phyloP scores from a whole-genome alignment of 2,329 filamentous ascomycete genomes.

The Pseudocercospora pini-densiflorae region DNA sequence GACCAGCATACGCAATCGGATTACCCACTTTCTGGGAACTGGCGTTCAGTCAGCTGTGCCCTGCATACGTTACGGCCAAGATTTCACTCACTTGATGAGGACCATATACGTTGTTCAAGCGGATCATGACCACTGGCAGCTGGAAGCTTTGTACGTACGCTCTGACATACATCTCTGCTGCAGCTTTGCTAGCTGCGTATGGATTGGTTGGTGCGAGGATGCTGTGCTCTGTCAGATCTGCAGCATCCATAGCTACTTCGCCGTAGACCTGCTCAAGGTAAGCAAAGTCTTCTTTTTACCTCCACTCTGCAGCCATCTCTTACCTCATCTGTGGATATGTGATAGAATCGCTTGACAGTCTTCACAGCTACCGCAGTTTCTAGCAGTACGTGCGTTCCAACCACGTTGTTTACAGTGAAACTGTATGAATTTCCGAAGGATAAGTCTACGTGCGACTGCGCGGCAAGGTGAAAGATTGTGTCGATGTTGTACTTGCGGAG shows the following conservation, averaged over 20 bases:
- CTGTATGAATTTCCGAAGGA: constrained; percentile 82
- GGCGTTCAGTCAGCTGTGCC: constrained; percentile 21
- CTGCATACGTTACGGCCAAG: not conserved
- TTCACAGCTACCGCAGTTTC: constrained; percentile 74
- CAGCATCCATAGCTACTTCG: constrained; percentile 73
- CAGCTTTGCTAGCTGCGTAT: constrained; percentile 46
- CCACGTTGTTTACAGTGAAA: constrained; percentile 81
- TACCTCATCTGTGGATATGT: constrained; percentile 75
- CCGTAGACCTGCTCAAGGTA: constrained; percentile 69
- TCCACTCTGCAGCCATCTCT: not conserved
- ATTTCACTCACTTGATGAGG: constrained; percentile 71
- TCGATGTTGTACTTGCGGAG: constrained; percentile 75
- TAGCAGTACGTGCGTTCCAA: constrained; percentile 80
- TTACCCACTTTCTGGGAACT: constrained; percentile 34
- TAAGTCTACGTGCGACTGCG: constrained; percentile 82
- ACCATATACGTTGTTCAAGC: constrained; percentile 85
- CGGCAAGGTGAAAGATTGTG: constrained; percentile 82
- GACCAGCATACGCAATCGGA: constrained; percentile 1
- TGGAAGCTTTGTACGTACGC: constrained; percentile 86
- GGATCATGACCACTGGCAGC: constrained; percentile 76
- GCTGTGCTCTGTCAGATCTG: constrained; percentile 73
- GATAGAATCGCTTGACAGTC: constrained; percentile 72
- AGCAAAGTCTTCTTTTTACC: constrained; percentile 9
- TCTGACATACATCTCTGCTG: constrained; percentile 59
- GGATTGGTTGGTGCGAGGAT: constrained; percentile 80